phyloP scores from a whole-genome alignment of 1,284 basidiomycete species.

The Exobasidium cylindrosporum region DNA sequence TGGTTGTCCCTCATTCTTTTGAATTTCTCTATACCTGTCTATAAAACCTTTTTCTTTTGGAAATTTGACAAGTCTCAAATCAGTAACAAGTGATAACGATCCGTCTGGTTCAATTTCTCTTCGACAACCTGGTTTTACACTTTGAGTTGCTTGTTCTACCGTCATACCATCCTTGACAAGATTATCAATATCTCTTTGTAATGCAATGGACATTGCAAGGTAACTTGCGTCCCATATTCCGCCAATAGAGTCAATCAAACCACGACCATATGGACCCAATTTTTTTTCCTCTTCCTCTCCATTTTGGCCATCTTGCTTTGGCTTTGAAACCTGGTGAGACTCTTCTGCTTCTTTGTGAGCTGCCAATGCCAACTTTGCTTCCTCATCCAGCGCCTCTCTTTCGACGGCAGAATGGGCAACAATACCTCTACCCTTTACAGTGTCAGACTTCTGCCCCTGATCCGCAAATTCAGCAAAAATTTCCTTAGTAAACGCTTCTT shows the following conservation, averaged over 20 bases:
- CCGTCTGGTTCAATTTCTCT: constrained; percentile 24
- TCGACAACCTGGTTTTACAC: constrained; percentile 3
- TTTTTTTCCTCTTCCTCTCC: not conserved
- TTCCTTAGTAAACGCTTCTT: not conserved
- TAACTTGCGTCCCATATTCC: constrained; percentile 56
- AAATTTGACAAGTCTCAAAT: constrained; percentile 40
- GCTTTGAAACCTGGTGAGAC: constrained; percentile 13
- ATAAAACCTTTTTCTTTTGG: constrained; percentile 39
- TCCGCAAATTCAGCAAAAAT: not conserved
- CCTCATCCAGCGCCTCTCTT: constrained; percentile 14
- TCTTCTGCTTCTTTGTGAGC: constrained; percentile 31
- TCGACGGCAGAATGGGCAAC: constrained; percentile 10
- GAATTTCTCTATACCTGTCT: constrained; percentile 34
- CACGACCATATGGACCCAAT: constrained; percentile 51
- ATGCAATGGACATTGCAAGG: constrained; percentile 41
- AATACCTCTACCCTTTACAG: not conserved
- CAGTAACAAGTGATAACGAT: constrained; percentile 26
- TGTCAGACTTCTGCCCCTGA: not conserved
- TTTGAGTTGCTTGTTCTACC: constrained; percentile 27
- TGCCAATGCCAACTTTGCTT: constrained; percentile 19
- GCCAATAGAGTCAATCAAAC: constrained; percentile 57
- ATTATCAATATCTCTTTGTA: constrained; percentile 30
- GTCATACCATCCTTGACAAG: constrained; percentile 27
- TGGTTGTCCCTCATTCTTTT: constrained; percentile 34
- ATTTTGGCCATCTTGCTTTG: not conserved